Base-by-base conservation (phyloP, 2,329 filamentous ascomycete genomes). In the Lachnellula arida region DNA sequence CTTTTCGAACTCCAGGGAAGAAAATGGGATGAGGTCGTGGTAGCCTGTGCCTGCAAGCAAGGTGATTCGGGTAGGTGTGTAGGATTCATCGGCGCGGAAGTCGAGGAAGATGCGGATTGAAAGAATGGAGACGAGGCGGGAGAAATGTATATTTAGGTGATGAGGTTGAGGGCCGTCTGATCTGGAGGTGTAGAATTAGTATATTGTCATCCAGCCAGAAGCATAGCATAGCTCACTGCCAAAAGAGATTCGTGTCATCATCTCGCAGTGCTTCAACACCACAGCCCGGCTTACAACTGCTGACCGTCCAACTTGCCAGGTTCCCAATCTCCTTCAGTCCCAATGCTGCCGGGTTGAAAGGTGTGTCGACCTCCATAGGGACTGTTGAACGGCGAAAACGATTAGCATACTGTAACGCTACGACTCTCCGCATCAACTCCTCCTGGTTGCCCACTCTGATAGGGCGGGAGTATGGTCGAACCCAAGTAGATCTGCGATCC, bases 61-160 rank as follows among this genome's bases (percentile, higher is more conserved):
- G 47, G 88, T 78, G 67, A 99, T 95, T 66, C 91, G 89, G 1
- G 92, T 97, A 0, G 94, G 94, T 3, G 94, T 99, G 72, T 99
- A 99, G 44, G 89, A 94, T 74, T 99, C 94, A 72, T 99, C 94
- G 53, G 90, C 84, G 60, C 87, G 86, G 72, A 96, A 96, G 74
- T 99, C 92, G 46, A 99, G 85, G 64, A 88, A 92, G 65, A 94
- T 84, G n/a, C 89, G 81, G 51, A 94, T 85, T 28, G 85, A 84
- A 5, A 86, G 84, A 59, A 94, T 91, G 57, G 85, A 86, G 44
- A 92, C 89, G 7, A 89, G 81, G 65, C 91, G 91, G 73, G 91
- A 85, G 72, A 94, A 94, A 72, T 94, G 90, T 42, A 94, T 88
- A 57, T 89, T 93, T 48, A 94, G 79, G 60, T 86, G 82, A 67